Evolutionary conservation across 345 rosid species (phyloP).

Genomic region (Cardamine resedifolia): DNA sequence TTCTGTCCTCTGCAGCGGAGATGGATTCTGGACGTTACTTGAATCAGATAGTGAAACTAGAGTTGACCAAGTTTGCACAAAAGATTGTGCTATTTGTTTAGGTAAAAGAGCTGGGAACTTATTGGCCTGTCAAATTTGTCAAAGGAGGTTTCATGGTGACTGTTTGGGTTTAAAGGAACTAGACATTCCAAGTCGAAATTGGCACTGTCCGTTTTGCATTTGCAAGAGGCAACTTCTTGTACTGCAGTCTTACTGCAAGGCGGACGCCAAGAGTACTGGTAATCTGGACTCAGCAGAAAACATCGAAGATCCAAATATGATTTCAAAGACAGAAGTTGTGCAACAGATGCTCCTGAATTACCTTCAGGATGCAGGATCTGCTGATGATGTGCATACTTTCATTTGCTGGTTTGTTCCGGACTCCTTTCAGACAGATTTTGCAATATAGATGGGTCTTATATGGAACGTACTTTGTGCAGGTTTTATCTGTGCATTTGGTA

Average conservation of each 20-base stretch:
- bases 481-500: slow-evolving; percentile 90
- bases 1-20: slow-evolving; percentile 58
- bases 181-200: slow-evolving; percentile 63
- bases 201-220: slow-evolving; percentile 81
- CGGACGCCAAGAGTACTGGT: slow-evolving; percentile 52
- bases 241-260: slow-evolving; percentile 71
- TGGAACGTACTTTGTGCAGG: slow-evolving; percentile 54
- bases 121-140: slow-evolving; percentile 78
- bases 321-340: slow-evolving; percentile 65
- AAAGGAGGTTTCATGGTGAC: slow-evolving; percentile 76
- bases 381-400: slow-evolving; percentile 76
- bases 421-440: slow-evolving; percentile 5
- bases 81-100: slow-evolving; percentile 75
- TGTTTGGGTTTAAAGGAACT: slow-evolving; percentile 87
- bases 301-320: slow-evolving; percentile 45
- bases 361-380: slow-evolving; percentile 81
- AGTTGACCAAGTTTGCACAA: slow-evolving; percentile 44
- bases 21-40: slow-evolving; percentile 60
- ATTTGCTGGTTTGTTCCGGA: slow-evolving; percentile 72
- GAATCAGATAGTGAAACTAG: slow-evolving; percentile 51
- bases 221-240: slow-evolving; percentile 86
- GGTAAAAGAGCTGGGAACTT: slow-evolving; percentile 62
- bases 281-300: slow-evolving; percentile 39
- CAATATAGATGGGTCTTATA: slow-evolving; percentile 32
- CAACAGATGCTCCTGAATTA: slow-evolving; percentile 90